These are phyloP conservation scores for Amphirosellinia nigrospora DNA, from an alignment of 495 filamentous ascomycete species.

Conservation along the genomic window DNA sequence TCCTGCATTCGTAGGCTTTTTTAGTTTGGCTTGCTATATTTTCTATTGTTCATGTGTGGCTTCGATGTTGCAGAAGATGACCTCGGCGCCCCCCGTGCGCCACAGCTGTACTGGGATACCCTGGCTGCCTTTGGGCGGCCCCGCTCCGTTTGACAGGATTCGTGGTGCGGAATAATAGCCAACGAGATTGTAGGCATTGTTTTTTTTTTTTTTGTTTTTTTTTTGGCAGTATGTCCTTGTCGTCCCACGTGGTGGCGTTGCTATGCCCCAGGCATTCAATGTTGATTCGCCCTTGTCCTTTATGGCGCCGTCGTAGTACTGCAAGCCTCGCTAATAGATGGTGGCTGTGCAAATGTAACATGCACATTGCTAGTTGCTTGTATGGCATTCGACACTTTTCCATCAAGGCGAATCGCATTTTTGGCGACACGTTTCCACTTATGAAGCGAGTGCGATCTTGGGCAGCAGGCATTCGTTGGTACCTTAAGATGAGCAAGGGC, in stretches of 20 bases:
- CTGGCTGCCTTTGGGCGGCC: background rate
- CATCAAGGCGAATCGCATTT: constrained; percentile 1
- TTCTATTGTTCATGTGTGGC: background rate
- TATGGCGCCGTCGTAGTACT: background rate
- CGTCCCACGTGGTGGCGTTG: constrained; percentile 27
- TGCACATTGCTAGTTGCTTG: constrained; percentile 2
- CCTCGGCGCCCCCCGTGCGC: constrained; percentile 20
- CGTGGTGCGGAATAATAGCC: background rate
- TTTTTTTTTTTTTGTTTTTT: no score
- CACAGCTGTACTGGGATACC: background rate
- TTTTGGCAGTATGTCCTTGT: constrained; percentile 5
- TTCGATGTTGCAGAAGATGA: background rate
- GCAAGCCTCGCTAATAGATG: background rate
- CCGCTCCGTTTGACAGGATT: background rate
- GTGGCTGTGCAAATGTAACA: constrained; percentile 20
- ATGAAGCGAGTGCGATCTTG: background rate
- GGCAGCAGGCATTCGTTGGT: background rate
- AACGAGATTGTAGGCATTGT: constrained; percentile 3
- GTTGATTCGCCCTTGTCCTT: background rate
- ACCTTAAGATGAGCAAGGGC: background rate
- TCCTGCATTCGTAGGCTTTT: background rate
- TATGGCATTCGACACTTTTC: constrained; percentile 19
- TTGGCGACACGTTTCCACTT: background rate
- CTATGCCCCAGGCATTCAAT: background rate
- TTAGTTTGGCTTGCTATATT: background rate